Conservation (phyloP, 305 asterid genomes). For the Andrographis paniculata region DNA sequence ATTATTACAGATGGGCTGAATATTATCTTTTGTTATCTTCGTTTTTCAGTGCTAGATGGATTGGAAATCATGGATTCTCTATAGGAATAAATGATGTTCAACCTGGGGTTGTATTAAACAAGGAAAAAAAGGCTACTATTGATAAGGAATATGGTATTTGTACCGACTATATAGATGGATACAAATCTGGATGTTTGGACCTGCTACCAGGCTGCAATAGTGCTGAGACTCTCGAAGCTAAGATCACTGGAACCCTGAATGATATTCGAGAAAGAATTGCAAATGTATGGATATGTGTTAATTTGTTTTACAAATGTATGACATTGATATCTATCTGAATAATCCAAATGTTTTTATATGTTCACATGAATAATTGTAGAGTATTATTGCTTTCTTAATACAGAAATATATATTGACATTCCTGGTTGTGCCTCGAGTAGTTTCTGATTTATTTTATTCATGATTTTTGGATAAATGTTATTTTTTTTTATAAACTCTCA, state of each 20-base stretch:
- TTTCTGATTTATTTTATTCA: constrained; percentile 11
- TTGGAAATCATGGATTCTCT: constrained; percentile 98
- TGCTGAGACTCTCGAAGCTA: constrained; percentile 89
- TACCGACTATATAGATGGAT: constrained; percentile 46
- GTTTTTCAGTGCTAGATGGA: constrained; percentile 89
- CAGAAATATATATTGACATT: constrained; percentile 2
- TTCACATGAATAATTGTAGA: not conserved
- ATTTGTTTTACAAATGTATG: not conserved
- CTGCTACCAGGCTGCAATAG: constrained; percentile 79
- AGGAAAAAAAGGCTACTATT: constrained; percentile 50
- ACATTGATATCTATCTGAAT: too few species aligned
- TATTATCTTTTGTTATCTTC: too few species aligned
- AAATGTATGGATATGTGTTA: constrained; percentile 34
- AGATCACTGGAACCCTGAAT: constrained; percentile 58
- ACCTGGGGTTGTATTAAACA: constrained; percentile 54
- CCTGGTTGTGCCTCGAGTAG: constrained; percentile 8
- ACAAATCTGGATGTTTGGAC: constrained; percentile 64
- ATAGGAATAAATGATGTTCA: constrained; percentile 94
- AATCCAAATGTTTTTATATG: not conserved
- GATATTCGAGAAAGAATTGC: constrained; percentile 69
- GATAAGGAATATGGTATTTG: constrained; percentile 50
- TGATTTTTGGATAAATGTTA: too few species aligned
- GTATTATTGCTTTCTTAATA: not conserved
- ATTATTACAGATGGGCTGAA: too few species aligned
- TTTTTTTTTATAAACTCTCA: too few species aligned